These are phyloP conservation scores for Narthecium ossifragum DNA, from an alignment of 106 monocot genomes.

Conservation along the genomic window DNA sequence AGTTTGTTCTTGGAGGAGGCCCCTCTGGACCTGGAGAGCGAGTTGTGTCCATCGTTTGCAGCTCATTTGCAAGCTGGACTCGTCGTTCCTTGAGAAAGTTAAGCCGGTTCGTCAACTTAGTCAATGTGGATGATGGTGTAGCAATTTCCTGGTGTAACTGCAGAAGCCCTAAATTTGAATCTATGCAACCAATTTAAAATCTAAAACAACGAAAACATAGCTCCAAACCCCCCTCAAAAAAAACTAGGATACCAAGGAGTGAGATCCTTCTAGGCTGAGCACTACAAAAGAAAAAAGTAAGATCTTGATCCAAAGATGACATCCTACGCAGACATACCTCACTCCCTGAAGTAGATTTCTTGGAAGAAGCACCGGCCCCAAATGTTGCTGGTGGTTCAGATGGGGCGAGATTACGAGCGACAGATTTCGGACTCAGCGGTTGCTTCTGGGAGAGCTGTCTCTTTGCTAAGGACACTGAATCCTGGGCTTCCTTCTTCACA, in stretches of 20 bases:
- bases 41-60: constrained; percentile 26
- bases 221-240: too few species aligned
- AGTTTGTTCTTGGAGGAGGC: constrained; percentile 26
- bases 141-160: constrained; percentile 19
- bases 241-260: too few species aligned
- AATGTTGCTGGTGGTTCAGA: constrained; percentile 8
- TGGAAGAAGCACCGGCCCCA: constrained; percentile 19
- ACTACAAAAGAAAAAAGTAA: too few species aligned
- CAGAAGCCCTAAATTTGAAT: too few species aligned
- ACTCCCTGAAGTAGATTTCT: constrained; percentile 22
- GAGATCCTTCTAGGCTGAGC: too few species aligned
- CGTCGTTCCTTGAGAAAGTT: constrained; percentile 80
- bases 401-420: constrained; percentile 1
- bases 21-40: constrained; percentile 4
- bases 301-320: too few species aligned
- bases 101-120: constrained; percentile 69
- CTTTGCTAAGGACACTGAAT: constrained; percentile 13
- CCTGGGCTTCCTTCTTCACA: constrained; percentile 22
- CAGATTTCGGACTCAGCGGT: constrained; percentile 4
- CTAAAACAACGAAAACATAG: too few species aligned
- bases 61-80: constrained; percentile 59
- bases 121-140: constrained; percentile 32
- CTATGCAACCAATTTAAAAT: neutral
- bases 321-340: constrained; percentile 56
- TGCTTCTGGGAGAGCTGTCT: constrained; percentile 18